Base-by-base conservation (phyloP, 768 basidiomycete genomes). In the Lentinula boryana region DNA sequence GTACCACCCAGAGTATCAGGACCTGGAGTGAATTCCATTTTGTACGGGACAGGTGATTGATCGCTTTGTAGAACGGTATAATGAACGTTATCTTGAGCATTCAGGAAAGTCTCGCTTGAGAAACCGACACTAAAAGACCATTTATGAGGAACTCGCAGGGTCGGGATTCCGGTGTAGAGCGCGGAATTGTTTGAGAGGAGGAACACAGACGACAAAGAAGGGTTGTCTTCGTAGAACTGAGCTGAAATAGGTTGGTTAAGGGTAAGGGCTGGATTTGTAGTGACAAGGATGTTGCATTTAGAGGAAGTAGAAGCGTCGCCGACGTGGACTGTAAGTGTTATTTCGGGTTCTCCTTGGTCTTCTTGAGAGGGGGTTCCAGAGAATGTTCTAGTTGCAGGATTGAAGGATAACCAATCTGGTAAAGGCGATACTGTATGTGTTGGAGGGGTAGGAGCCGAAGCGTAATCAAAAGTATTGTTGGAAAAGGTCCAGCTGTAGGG, bases 121-220 rank as follows among this genome's bases (percentile, higher is more conserved):
- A 97, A 84, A 13, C 95, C 95, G 61, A 98, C 81, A 67, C 91
- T 93, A 75, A 96, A 98, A 0, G 91, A 91, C 93, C 94, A 96
- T 49, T 76, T 72, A 6, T 83, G 83, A 1, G 93, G 93, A 9
- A 96, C 83, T 55, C 93, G 79, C 59, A 97, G 69, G 53, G 80
- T 76, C 58, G 87, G 86, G 53, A 73, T 76, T 50, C 71, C 66
- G 15, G 76, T 78, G 32, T 69, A 67, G 33, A 92, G 74, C 13
- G 86, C 83, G 21, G 89, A 88, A 48, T 78, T 75, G 2, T 78
- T 71, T n/a, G 83, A 75, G 43, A 92, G 73, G 60, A 84, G 71
- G 66, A 84, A 93, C 38, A 91, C 88, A 5, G 93, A 94, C 4
- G 90, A 89, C 56, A 95, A 75, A 41, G 84, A 85, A 35, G 78